Evolutionary conservation across 2,329 filamentous ascomycete genomes (phyloP).

Genomic region (Clathrospora elynae): DNA sequence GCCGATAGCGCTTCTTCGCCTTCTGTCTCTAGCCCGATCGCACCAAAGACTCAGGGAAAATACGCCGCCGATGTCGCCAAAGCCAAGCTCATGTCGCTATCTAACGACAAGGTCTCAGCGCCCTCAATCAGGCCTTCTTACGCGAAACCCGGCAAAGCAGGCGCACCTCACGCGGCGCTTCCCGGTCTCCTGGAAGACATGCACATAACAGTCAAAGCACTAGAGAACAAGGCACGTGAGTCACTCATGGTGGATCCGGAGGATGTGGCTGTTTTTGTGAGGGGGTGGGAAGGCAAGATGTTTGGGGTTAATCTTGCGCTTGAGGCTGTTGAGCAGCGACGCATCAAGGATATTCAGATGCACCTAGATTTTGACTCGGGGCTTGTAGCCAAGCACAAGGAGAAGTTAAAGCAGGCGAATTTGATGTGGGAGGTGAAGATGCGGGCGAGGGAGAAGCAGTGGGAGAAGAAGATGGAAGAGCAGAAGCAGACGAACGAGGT

Average conservation of each 20-base stretch:
- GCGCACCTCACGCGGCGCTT: conserved; percentile 1
- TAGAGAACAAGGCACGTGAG: neutral
- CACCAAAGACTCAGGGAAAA: neutral
- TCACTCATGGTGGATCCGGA: neutral
- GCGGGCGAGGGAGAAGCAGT: conserved; percentile 1
- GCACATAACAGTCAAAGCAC: neutral
- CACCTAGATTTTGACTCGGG: conserved; percentile 8
- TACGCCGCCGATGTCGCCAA: conserved; percentile 1
- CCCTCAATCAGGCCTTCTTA: conserved; percentile 1
- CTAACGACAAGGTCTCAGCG: neutral
- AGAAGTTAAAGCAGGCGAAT: neutral
- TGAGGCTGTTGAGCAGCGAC: conserved; percentile 4
- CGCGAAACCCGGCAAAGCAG: neutral
- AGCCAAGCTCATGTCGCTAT: conserved; percentile 3
- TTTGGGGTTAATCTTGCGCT: neutral
- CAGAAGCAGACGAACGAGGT: conserved; percentile 1
- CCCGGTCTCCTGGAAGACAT: neutral
- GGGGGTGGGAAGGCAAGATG: conserved; percentile 1
- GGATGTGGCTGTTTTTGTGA: neutral
- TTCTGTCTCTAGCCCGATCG: neutral
- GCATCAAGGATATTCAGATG: conserved; percentile 1
- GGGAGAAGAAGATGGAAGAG: conserved; percentile 3
- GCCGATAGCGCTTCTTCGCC: neutral
- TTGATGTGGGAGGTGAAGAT: conserved; percentile 2
- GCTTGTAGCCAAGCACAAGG: neutral